Evolutionary conservation across 257 asterid genomes (phyloP).

Genomic region (Jacaranda mimosifolia): DNA sequence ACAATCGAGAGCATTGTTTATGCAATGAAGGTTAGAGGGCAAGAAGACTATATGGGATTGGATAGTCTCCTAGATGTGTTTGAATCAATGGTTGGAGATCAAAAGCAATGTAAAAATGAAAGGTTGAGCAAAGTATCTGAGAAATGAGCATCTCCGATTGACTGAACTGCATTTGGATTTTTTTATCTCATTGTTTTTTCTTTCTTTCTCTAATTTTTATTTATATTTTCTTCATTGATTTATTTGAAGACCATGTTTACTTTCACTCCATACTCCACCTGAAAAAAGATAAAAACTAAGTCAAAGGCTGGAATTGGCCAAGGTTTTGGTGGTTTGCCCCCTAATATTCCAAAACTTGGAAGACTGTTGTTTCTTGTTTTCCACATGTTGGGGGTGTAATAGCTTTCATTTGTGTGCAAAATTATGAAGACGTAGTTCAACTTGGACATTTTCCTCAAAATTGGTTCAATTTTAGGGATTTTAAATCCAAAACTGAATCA

Average conservation of each 20-base stretch:
- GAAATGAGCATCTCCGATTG: not conserved
- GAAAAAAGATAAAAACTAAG: not conserved
- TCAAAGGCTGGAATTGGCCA: not conserved
- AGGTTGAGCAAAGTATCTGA: slow-evolving; percentile 54
- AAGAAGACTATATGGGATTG: slow-evolving; percentile 58
- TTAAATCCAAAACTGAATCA: too few species aligned
- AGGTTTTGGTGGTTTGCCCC: not conserved
- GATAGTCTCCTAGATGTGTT: slow-evolving; percentile 78
- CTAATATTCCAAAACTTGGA: not conserved
- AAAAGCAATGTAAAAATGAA: slow-evolving; percentile 73
- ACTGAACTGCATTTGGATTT: slow-evolving; percentile 14
- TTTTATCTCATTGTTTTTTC: not conserved
- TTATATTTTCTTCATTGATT: not conserved
- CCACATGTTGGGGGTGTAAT: too few species aligned
- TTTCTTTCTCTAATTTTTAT: not conserved
- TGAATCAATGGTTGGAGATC: slow-evolving; percentile 89
- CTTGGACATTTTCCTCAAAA: too few species aligned
- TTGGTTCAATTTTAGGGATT: too few species aligned
- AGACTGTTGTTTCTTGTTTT: too few species aligned
- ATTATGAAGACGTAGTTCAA: too few species aligned
- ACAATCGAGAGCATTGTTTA: slow-evolving; percentile 92
- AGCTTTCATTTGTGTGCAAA: too few species aligned
- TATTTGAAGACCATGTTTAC: not conserved
- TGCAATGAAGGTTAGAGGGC: slow-evolving; percentile 77
- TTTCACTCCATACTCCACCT: too few species aligned